Base-by-base conservation (phyloP, 768 basidiomycete species). In the Hypholoma sublateritium region DNA sequence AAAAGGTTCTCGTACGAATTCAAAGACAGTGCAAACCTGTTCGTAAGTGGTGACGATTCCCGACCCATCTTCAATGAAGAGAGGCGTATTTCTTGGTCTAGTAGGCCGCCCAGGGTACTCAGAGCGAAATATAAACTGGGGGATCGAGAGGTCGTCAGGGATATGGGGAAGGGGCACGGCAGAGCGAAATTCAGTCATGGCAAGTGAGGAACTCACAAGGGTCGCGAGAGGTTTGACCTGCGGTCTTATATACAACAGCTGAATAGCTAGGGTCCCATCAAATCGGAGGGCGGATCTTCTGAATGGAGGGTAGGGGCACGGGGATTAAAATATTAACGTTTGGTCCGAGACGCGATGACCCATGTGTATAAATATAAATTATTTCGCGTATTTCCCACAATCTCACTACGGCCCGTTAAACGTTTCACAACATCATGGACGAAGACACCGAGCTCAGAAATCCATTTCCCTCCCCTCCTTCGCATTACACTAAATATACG, bases 401-500 rank as follows among this genome's bases (percentile, higher is more conserved):
- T 19, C 19, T 32, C 16, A 16, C 2, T 50, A 49, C 59, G 61
- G 57, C 41, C 60, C 54, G 53, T n/a, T n/a, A n/a, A n/a, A n/a
- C n/a, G n/a, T 44, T 54, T 45, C 53, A 14, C 37, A 57, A 55
- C 24, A 52, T 63, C 59, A 86, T 86, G 83, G 84, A 87, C 65
- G 87, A 89, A 57, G 86, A 91, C 59, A 87, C 87, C 54, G 89
- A 91, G 63, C 77, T 93, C 45, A 83, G 88, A 65, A 93, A 91
- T 71, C 91, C 90, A 9, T 96, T 95, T 69, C 94, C 94, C 22
- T 90, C 90, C 4, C 93, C 93, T 0, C 91, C 93, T 0, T 89
- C 89, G 13, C 89, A 91, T 67, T 93, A 93, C 71, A 79, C 80
- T 9, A 86, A 85, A 55, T 94, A 92, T 69, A 87, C 92, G 0